phyloP scores from a whole-genome alignment of 305 asterid species.

The Fraxinus sp. region DNA sequence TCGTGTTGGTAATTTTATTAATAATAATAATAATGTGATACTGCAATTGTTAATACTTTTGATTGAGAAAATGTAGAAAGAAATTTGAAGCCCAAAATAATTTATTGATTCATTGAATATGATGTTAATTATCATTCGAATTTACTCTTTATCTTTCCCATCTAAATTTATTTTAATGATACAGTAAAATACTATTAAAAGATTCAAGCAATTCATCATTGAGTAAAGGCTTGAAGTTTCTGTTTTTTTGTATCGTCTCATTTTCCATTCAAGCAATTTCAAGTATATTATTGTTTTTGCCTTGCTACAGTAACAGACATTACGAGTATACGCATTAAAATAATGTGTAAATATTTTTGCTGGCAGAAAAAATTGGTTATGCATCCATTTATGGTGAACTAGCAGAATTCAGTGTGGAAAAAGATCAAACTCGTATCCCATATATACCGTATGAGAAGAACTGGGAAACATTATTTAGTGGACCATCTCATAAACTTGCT shows the following conservation, averaged over 20 bases:
- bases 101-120: background rate
- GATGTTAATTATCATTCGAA: background rate
- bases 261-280: background rate
- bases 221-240: background rate
- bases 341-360: slow-evolving; percentile 5
- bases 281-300: background rate
- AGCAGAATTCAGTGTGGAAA: slow-evolving; percentile 52
- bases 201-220: background rate
- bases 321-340: background rate
- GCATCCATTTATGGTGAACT: slow-evolving; percentile 75
- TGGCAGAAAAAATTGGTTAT: slow-evolving; percentile 64
- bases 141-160: background rate
- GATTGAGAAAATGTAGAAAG: background rate
- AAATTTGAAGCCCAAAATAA: background rate
- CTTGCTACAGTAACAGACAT: background rate
- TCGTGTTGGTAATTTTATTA: background rate
- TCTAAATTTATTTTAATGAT: background rate
- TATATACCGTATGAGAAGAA: slow-evolving; percentile 41
- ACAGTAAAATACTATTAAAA: background rate
- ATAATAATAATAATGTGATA: background rate
- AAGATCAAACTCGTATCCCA: slow-evolving; percentile 31
- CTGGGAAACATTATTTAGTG: slow-evolving; percentile 67
- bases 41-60: background rate
- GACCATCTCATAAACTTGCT: slow-evolving; percentile 83
- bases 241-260: background rate